phyloP scores from a whole-genome alignment of 805 yeast genomes.

The Diddensiella caesifluorescens region DNA sequence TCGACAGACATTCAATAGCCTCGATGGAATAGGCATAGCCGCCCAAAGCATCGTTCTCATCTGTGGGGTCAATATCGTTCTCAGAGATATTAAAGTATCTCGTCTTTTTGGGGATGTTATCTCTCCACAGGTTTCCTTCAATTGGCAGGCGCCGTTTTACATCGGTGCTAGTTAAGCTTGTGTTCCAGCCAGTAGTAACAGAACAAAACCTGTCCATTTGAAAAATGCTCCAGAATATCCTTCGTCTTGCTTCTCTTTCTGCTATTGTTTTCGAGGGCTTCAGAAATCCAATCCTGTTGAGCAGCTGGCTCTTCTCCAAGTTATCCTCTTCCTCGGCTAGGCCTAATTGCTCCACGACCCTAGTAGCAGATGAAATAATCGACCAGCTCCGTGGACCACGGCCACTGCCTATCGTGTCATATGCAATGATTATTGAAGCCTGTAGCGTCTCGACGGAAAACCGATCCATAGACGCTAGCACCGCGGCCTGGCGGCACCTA shows the following conservation, averaged over 20 bases:
- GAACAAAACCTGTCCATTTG: conserved; percentile 19
- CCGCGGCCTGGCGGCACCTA: conserved; percentile 14
- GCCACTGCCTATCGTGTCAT: conserved; percentile 18
- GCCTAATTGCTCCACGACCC: conserved; percentile 10
- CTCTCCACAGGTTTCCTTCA: conserved; percentile 12
- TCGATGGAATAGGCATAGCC: conserved; percentile 17
- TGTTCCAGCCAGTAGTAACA: conserved; percentile 19
- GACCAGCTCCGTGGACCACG: conserved; percentile 21
- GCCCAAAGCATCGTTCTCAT: conserved; percentile 17
- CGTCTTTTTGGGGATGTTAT: conserved; percentile 6
- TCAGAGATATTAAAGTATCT: conserved; percentile 16
- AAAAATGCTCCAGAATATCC: conserved; percentile 18
- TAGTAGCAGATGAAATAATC: conserved; percentile 14
- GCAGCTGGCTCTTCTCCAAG: conserved; percentile 8
- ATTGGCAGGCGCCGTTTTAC: conserved; percentile 14
- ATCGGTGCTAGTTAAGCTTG: conserved; percentile 15
- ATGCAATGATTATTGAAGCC: conserved; percentile 17
- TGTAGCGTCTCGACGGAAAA: conserved; percentile 18
- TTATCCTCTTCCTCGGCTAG: conserved; percentile 17
- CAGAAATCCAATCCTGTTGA: conserved; percentile 15
- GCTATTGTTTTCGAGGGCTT: conserved; percentile 9
- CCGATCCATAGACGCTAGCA: conserved; percentile 15
- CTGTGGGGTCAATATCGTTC: conserved; percentile 5
- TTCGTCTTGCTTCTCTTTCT: conserved; percentile 16
- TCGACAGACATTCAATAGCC: conserved; percentile 14